Conservation (phyloP, 371 early-diverging fungal species). For the Smittium culicis region DNA sequence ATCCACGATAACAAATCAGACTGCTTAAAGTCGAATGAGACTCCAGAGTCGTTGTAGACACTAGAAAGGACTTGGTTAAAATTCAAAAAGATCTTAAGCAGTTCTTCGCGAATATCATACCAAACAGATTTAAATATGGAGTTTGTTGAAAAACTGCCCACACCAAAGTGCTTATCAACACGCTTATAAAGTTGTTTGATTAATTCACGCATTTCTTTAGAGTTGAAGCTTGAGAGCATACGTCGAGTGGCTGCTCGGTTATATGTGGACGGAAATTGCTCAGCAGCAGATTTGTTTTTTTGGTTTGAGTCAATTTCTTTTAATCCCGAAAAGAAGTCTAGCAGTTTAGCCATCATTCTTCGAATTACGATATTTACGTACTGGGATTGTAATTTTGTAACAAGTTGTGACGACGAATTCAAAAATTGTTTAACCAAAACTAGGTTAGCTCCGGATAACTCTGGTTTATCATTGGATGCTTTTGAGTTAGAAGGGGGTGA, state of each 20-base stretch:
- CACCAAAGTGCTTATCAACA: slow-evolving; percentile 84
- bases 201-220: slow-evolving; percentile 48
- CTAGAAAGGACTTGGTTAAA: slow-evolving; percentile 62
- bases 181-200: slow-evolving; percentile 70
- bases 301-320: slow-evolving; percentile 43
- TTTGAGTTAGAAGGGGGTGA: not conserved
- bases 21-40: slow-evolving; percentile 74
- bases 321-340: slow-evolving; percentile 93
- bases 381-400: slow-evolving; percentile 28
- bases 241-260: slow-evolving; percentile 76
- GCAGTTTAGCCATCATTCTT: slow-evolving; percentile 67
- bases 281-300: slow-evolving; percentile 16
- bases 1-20: slow-evolving; percentile 49
- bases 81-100: slow-evolving; percentile 61
- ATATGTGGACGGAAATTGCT: slow-evolving; percentile 29
- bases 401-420: not conserved
- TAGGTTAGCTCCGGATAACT: not conserved
- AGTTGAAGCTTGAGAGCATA: slow-evolving; percentile 64
- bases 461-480: not conserved
- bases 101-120: slow-evolving; percentile 80
- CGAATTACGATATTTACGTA: slow-evolving; percentile 78
- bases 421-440: slow-evolving; percentile 2
- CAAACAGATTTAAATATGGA: slow-evolving; percentile 69
- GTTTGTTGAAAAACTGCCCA: slow-evolving; percentile 43
- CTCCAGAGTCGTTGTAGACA: slow-evolving; percentile 74